A percentile compares a stretch with the other conserved stretches of the same genome.
Evolutionary conservation across 2,329 filamentous ascomycete species (phyloP).

Genomic region (Gaeumannomyces sp.): DNA sequence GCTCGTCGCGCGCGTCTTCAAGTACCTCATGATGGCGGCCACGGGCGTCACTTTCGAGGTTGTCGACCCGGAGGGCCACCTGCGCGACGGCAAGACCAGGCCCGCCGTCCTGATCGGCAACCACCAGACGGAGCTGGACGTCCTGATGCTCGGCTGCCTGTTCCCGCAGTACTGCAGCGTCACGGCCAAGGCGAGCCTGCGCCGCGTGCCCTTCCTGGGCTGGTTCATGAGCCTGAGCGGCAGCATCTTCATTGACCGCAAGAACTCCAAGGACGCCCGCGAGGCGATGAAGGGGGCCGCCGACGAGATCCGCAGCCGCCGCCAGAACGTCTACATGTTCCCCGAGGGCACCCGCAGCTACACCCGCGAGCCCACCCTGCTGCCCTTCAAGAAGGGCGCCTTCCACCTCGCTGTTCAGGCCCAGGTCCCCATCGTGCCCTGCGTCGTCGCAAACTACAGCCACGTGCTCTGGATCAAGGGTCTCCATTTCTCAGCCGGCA

Average conservation of each 20-base stretch:
- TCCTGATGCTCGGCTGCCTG: slow-evolving; percentile 80
- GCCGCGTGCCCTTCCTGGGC: slow-evolving; percentile 74
- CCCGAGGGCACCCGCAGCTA: slow-evolving; percentile 93
- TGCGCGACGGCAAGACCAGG: slow-evolving; percentile 49
- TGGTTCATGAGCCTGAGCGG: slow-evolving; percentile 91
- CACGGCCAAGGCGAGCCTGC: slow-evolving; percentile 83
- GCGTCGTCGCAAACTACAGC: slow-evolving; percentile 75
- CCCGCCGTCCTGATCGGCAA: slow-evolving; percentile 91
- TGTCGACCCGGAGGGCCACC: slow-evolving; percentile 57
- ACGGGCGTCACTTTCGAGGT: slow-evolving; percentile 77
- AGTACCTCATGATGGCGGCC: slow-evolving; percentile 65
- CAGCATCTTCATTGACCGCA: slow-evolving; percentile 91
- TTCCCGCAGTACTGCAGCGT: slow-evolving; percentile 91
- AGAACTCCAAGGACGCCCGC: slow-evolving; percentile 74
- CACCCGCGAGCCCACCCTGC: slow-evolving; percentile 67
- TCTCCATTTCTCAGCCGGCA: slow-evolving; percentile 59
- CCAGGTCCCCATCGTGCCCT: slow-evolving; percentile 84
- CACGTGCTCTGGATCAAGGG: slow-evolving; percentile 62
- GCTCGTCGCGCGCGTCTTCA: slow-evolving; percentile 73
- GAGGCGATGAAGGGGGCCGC: slow-evolving; percentile 82
- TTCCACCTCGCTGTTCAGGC: slow-evolving; percentile 95
- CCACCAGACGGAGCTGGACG: slow-evolving; percentile 94
- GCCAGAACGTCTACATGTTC: slow-evolving; percentile 79
- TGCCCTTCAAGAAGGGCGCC: slow-evolving; percentile 98
- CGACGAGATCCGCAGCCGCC: slow-evolving; percentile 64